Evolutionary conservation across 805 yeast species (phyloP), one percentile per base, ranked within the genome.

Genomic region (Spathaspora arborariae): DNA sequence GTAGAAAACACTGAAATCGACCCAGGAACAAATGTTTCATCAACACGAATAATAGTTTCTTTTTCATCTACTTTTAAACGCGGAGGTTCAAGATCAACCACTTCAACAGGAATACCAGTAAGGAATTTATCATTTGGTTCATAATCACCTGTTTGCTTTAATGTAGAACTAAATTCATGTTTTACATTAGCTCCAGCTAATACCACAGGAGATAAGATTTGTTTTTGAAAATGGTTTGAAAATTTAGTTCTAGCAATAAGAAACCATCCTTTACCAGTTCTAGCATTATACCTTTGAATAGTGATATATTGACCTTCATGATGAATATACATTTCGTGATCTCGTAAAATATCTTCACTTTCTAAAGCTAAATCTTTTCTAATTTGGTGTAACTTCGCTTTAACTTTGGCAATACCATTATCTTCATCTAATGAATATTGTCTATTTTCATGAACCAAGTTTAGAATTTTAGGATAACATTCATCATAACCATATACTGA

Each of bases 401-500:
- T 94, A n/a, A 87, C 84, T 44, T 72, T 67, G 4, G 88, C 83
- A 57, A 92, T 91, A 36, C 98, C 98, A 20, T 62, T 53, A 16
- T 62, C 54, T 5, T 69, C 74, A n/a, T 67, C 72, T 46, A 63
- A 72, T 2, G 78, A 68, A 57, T 92, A 92, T 4, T 65, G 67
- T 49, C 96, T 76, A 4, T 65, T 70, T 60, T 92, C 99, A 36
- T 74, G 68, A 15, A 92, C 99, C 37, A 92, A 84, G 59, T 91
- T 85, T 39, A 94, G 70, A 21, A 89, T 68, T 35, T 78, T 72
- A 6, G 97, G 97, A 63, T 85, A 94, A 44, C 92, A 80, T 66
- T 92, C 98, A 59, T 92, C 99, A 57, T 81, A 90, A 13, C 99
- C 99, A 66, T 87, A 84, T 0, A 89, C 95, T 1, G 97, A 85